Percentiles rank a stretch among this genome's conserved stretches.
Conservation (phyloP, 352 stramenopile genomes). For the Phytophthora hibernalis region DNA sequence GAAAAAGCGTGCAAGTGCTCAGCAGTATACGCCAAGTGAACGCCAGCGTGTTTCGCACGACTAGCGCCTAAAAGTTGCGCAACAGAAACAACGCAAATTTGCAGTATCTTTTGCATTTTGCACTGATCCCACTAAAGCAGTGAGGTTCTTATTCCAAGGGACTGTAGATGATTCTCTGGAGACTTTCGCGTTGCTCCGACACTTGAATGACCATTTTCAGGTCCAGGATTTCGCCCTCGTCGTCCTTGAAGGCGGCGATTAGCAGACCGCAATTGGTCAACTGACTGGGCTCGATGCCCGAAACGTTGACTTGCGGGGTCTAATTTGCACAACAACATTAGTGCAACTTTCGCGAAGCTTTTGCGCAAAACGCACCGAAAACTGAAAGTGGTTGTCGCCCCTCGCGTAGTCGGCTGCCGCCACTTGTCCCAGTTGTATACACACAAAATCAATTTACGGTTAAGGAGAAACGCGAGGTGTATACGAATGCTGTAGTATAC, state of each 20-base stretch:
- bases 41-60: constrained; percentile 34
- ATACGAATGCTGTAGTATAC: neutral
- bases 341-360: neutral
- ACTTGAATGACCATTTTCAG: constrained; percentile 92
- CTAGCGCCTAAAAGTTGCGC: constrained; percentile 27
- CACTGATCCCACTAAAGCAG: neutral
- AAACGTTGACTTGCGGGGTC: constrained; percentile 73
- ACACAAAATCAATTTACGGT: constrained; percentile 30
- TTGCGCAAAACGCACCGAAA: constrained; percentile 60
- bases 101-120: constrained; percentile 2
- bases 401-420: constrained; percentile 63
- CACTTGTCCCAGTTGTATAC: constrained; percentile 76
- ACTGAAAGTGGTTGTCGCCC: constrained; percentile 87
- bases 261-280: constrained; percentile 90
- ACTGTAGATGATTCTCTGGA: constrained; percentile 91
- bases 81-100: neutral
- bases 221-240: constrained; percentile 79
- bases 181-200: constrained; percentile 68
- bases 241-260: constrained; percentile 80
- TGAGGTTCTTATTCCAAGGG: constrained; percentile 75
- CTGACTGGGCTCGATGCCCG: constrained; percentile 80
- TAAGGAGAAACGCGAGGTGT: constrained; percentile 33
- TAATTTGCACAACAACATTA: constrained; percentile 27
- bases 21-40: constrained; percentile 50
- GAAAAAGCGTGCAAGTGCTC: constrained; percentile 51